Conservation (phyloP, 2,329 filamentous ascomycete genomes). For the Rutstroemia sp. region DNA sequence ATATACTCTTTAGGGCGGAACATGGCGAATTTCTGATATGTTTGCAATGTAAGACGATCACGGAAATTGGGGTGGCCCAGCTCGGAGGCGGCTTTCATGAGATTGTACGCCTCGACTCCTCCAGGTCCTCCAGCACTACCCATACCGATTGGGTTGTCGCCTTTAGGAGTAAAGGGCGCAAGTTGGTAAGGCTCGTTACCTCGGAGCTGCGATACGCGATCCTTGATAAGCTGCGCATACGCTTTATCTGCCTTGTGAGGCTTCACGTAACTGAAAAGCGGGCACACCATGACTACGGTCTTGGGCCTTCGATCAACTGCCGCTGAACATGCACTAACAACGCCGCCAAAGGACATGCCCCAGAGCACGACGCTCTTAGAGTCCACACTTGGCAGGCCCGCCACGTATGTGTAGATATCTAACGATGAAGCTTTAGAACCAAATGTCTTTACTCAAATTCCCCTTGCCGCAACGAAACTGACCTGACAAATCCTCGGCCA, state of each 20-base stretch:
- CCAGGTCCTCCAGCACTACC: background rate
- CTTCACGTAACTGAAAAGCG: constrained; percentile 4
- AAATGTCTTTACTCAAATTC: background rate
- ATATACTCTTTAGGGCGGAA: background rate
- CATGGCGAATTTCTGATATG: background rate
- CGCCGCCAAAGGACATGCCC: constrained; percentile 32
- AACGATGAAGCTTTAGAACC: background rate
- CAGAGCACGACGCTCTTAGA: constrained; percentile 30
- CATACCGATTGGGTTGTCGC: background rate
- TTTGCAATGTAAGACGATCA: background rate
- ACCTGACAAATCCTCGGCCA: constrained; percentile 26
- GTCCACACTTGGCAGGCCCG: constrained; percentile 30
- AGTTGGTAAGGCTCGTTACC: background rate
- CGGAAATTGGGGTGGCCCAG: background rate
- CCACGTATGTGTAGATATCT: constrained; percentile 28
- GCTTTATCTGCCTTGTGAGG: background rate
- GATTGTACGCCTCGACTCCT: background rate
- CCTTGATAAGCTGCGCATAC: background rate
- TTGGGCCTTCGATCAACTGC: constrained; percentile 34
- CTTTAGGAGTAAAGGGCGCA: background rate
- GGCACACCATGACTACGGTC: constrained; percentile 27
- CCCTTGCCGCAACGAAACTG: background rate
- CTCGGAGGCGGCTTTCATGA: background rate
- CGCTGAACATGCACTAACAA: constrained; percentile 31
- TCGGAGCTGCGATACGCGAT: background rate